A percentile compares a stretch with the other conserved stretches of the same genome.
These are phyloP conservation scores for Trichoderma simmonsii DNA, from an alignment of 2,329 filamentous ascomycete species.

Conservation along the genomic window DNA sequence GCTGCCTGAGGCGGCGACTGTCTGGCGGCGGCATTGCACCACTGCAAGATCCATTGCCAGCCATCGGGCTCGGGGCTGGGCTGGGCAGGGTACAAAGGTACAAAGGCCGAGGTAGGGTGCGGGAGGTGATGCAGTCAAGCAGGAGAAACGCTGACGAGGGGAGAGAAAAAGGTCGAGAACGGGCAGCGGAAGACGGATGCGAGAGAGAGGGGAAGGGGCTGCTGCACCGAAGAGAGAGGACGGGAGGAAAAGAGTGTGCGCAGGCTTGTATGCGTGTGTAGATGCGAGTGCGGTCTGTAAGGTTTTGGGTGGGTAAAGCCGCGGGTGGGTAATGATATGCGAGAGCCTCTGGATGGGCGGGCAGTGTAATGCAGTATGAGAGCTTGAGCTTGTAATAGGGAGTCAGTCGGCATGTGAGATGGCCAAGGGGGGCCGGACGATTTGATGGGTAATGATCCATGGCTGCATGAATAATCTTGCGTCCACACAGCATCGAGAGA, in stretches of 20 bases:
- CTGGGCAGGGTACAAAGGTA: not conserved
- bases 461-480: not conserved
- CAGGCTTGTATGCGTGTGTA: conserved; percentile 5
- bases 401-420: conserved; percentile 5
- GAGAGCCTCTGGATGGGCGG: not conserved
- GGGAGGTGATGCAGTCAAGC: conserved; percentile 1
- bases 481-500: not conserved
- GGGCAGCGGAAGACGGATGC: conserved; percentile 5
- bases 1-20: not conserved
- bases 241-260: not conserved
- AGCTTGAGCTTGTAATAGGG: not conserved
- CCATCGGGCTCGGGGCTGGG: not conserved
- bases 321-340: conserved; percentile 7
- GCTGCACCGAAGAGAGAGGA: not conserved
- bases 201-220: conserved; percentile 8
- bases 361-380: not conserved
- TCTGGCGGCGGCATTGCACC: not conserved
- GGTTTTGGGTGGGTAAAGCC: conserved; percentile 2
- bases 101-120: not conserved
- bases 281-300: conserved; percentile 6
- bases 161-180: not conserved
- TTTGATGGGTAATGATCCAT: not conserved
- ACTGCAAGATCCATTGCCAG: too few relatives aligned
- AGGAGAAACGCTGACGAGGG: not conserved
- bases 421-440: not conserved